These are phyloP conservation scores for Aspergillus fumigatus DNA, from an alignment of 2,329 filamentous ascomycete species.

Conservation along the genomic window DNA sequence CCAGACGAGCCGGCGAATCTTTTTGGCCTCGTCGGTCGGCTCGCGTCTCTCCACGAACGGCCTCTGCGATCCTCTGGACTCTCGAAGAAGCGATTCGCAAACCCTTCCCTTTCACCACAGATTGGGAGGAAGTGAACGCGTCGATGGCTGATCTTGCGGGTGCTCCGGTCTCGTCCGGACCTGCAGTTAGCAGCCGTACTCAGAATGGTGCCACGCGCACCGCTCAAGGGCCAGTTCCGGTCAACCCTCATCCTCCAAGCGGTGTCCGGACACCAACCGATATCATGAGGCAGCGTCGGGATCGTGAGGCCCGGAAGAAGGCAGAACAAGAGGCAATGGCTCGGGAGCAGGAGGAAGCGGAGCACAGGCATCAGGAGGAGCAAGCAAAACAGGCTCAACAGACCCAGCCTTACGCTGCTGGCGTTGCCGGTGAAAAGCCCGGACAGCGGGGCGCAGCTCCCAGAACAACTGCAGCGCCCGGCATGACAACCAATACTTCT, in stretches of 20 bases:
- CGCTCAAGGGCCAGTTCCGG: slow-evolving; percentile 50
- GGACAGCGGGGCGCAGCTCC: slow-evolving; percentile 22
- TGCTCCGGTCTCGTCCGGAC: slow-evolving; percentile 44
- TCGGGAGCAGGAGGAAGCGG: slow-evolving; percentile 51
- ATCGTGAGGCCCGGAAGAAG: slow-evolving; percentile 67
- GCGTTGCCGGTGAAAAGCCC: slow-evolving; percentile 32
- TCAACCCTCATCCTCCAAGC: slow-evolving; percentile 44
- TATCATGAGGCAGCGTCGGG: slow-evolving; percentile 83
- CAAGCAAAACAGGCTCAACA: slow-evolving; percentile 25
- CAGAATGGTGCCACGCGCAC: slow-evolving; percentile 55
- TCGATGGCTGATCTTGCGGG: slow-evolving; percentile 82
- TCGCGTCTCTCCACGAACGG: slow-evolving; percentile 76
- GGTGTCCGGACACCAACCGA: slow-evolving; percentile 79
- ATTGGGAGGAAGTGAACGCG: slow-evolving; percentile 81
- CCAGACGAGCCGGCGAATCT: slow-evolving; percentile 36
- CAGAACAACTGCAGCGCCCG: slow-evolving; percentile 9
- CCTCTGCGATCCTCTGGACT: slow-evolving; percentile 85
- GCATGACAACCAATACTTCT: background rate
- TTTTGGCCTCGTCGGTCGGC: slow-evolving; percentile 48
- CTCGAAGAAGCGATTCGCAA: slow-evolving; percentile 85
- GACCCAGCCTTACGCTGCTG: slow-evolving; percentile 41
- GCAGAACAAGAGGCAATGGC: slow-evolving; percentile 62
- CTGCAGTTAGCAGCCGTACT: slow-evolving; percentile 50
- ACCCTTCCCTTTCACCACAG: slow-evolving; percentile 76
- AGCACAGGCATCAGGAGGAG: slow-evolving; percentile 41